phyloP scores from a whole-genome alignment of 2,329 filamentous ascomycete species.

The Fusarium newnesense region DNA sequence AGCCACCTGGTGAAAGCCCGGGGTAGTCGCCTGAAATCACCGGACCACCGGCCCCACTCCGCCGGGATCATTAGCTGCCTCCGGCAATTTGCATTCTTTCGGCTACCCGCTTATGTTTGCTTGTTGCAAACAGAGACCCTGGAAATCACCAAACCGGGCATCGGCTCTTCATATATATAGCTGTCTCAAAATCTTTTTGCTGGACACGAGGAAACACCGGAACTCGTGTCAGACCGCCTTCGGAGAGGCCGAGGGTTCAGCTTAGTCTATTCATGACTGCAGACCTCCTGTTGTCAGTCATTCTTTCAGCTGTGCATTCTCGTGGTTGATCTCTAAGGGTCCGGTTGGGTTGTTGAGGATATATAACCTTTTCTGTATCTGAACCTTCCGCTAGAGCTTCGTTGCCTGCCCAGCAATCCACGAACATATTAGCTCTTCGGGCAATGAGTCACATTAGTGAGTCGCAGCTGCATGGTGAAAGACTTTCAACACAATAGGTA shows the following conservation, averaged over 20 bases:
- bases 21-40: neutral
- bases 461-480: neutral
- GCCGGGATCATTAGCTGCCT: neutral
- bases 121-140: neutral
- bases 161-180: neutral
- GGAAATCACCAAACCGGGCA: neutral
- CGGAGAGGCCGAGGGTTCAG: slow-evolving; percentile 7
- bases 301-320: neutral
- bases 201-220: neutral
- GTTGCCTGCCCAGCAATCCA: slow-evolving; percentile 2
- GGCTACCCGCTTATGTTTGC: neutral
- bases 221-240: neutral
- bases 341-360: neutral
- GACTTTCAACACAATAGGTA: neutral
- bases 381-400: neutral
- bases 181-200: neutral
- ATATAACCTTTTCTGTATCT: neutral
- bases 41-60: neutral
- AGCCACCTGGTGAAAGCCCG: neutral
- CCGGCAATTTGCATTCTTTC: neutral
- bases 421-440: slow-evolving; percentile 5
- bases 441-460: slow-evolving; percentile 25
- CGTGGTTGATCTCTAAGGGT: neutral
- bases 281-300: neutral
- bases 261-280: neutral